Evolutionary conservation across 2,329 filamentous ascomycete species (phyloP), one percentile per base, ranked within the genome.

Genomic region (Curvularia lunata): DNA sequence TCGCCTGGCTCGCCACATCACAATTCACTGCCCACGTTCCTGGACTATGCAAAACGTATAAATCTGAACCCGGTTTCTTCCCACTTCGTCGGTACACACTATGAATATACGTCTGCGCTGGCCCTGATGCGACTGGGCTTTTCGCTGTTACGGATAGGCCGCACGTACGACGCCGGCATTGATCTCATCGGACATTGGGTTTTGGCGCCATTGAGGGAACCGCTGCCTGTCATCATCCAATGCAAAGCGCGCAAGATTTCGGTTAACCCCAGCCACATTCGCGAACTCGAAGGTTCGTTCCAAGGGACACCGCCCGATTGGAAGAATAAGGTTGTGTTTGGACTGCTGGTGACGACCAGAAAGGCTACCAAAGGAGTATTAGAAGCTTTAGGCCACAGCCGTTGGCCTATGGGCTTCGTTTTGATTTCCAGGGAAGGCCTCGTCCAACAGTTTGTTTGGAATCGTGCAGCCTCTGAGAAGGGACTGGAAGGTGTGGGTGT

Each of bases 241-340:
- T 94, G 91, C 81, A 95, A 94, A 75, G 85, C 83, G 1, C 80
- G 84, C 13, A 72, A 79, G 18, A 78, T 79, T 40, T 53, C 54
- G 1, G 77, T 80, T 45, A 74, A 81, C 12, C 90, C 91, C 0
- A 78, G 82, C 30, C 79, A 86, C 46, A 78, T 91, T 8, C 85
- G 91, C n/a, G 91, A 94, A 77, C 82, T 94, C 3, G 90, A 92
- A 71, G 94, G 94, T 3, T 86, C 91, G 0, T 90, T 95, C 69
- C 82, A 83, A 1, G 88, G 87, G 12, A 90, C 91, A 6, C 92
- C 92, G 1, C 79, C 83, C 0, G 89, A 88, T 0, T 96, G 91
- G 90, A 82, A 86, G 52, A 85, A 84, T 0, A 74, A 80, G 1
- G 86, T 90, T 5, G 75, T 77, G 1, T 74, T 97, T 32, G 93